A percentile compares a stretch with the other conserved stretches of the same genome.
phyloP scores from a whole-genome alignment of 768 basidiomycete species.

The Hygrocybe coccinea region DNA sequence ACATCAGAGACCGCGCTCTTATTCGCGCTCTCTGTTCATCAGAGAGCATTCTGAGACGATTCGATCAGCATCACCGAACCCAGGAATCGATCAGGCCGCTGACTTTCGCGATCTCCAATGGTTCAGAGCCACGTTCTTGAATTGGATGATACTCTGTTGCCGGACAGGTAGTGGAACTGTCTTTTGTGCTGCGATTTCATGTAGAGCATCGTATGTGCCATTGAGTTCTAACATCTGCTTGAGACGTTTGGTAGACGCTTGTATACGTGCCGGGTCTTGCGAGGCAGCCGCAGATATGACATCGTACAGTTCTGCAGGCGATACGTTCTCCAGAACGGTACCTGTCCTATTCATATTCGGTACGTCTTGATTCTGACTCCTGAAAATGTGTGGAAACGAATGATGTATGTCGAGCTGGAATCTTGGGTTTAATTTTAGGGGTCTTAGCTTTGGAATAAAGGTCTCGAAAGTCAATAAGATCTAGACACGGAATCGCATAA shows the following conservation, averaged over 20 bases:
- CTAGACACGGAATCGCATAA: too few species aligned
- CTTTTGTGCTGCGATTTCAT: constrained; percentile 64
- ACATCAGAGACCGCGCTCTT: constrained; percentile 55
- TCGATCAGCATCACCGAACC: constrained; percentile 10
- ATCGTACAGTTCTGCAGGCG: constrained; percentile 60
- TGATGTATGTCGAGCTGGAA: too few species aligned
- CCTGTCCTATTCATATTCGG: constrained; percentile 22
- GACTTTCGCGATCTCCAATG: constrained; percentile 82
- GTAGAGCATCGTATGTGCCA: constrained; percentile 67
- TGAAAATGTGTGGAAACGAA: too few species aligned
- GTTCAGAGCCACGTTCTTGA: constrained; percentile 71
- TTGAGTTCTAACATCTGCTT: constrained; percentile 63
- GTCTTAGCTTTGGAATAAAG: too few species aligned
- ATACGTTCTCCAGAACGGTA: constrained; percentile 40
- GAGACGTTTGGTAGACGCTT: constrained; percentile 52
- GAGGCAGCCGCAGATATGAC: constrained; percentile 67
- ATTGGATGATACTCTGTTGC: constrained; percentile 80
- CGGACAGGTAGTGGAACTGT: constrained; percentile 61
- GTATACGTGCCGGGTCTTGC: constrained; percentile 57
- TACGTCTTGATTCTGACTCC: too few species aligned
- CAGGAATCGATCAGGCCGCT: constrained; percentile 17
- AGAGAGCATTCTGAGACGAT: constrained; percentile 57
- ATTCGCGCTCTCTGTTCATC: constrained; percentile 66
- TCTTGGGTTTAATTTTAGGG: too few species aligned
- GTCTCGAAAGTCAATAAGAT: too few species aligned